Base-by-base conservation (phyloP, 2,329 filamentous ascomycete species). In the Xylogone sp. region DNA sequence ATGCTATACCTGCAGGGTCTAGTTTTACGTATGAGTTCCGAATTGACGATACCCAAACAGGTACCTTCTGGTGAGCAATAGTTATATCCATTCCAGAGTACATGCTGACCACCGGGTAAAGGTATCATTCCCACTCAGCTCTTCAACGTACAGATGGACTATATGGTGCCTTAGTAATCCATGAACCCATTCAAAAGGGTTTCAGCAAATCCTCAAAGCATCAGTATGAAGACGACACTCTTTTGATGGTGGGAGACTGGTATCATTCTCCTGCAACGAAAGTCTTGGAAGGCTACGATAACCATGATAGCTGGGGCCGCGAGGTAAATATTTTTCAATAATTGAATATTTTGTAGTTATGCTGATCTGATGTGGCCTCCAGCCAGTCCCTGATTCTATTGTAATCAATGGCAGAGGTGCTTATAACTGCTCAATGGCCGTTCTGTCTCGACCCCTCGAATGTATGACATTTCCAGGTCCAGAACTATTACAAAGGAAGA, bases 241-340 rank as follows among this genome's bases (percentile, higher is more conserved):
- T 75, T 20, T 62, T 77, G 19, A 61, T 77, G 9, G 62, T 75
- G 20, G 73, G 74, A 4, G 75, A 77, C 55, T 76, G 73, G 73
- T 77, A 77, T 56, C 73, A 76, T 56, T 64, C 65, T 6, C 56
- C 69, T 8, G 70, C 70, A 4, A 50, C 55, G 7, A 65, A 75
- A 19, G 69, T 75, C 21, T 59, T 75, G 18, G 65, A 63, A 16
- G 72, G 69, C 67, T 76, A 73, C 54, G 65, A 70, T 62, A 64
- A 67, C 21, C 64, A 69, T 22, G 69, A 63, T 3, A 71, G 69
- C 18, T 72, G 70, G 56, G 73, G 71, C 1, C 70, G 70, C 46
- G 71, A 73, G 61, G 70, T 72, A 55, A 5, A 20, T 53, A 50
- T n/a, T 19, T 16, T 18, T 18, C n/a, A 34, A 20, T 34, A 19